Percentiles rank a stretch among this genome's conserved stretches.
These are phyloP conservation scores for Lasiosphaeriaceae sp. DNA, from an alignment of 495 filamentous ascomycete genomes.

Conservation along the genomic window DNA sequence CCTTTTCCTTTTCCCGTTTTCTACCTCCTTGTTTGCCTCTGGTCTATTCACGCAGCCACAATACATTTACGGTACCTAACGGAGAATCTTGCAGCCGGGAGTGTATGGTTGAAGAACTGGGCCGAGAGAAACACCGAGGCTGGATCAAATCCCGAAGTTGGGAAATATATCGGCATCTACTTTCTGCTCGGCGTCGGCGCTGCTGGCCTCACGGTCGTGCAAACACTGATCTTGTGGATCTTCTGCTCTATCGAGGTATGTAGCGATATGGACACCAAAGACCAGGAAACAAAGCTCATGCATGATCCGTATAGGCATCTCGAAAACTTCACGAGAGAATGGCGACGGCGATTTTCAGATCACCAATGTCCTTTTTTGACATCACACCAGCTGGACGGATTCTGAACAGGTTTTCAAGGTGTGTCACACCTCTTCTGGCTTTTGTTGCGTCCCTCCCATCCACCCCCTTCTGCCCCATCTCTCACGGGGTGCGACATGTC, in stretches of 20 bases:
- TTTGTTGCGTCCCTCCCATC: neutral
- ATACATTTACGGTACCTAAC: too few species aligned
- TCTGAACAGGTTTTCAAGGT: constrained; percentile 93
- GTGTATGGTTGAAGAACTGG: constrained; percentile 92
- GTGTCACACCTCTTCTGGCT: constrained; percentile 19
- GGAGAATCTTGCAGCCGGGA: constrained; percentile 48
- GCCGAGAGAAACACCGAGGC: constrained; percentile 68
- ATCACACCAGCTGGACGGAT: constrained; percentile 97
- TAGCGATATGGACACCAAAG: neutral
- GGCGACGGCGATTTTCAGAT: constrained; percentile 96
- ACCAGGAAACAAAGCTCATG: constrained; percentile 11
- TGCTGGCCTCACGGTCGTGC: constrained; percentile 77
- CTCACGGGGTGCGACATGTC: constrained; percentile 14
- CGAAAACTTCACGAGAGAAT: constrained; percentile 96
- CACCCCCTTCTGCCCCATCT: neutral
- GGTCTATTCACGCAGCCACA: neutral
- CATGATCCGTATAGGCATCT: constrained; percentile 58
- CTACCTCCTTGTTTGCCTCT: neutral
- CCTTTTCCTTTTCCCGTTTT: neutral
- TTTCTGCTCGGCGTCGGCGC: constrained; percentile 91
- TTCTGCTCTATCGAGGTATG: constrained; percentile 96
- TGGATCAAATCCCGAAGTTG: constrained; percentile 68
- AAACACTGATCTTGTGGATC: constrained; percentile 96
- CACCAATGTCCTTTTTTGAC: constrained; percentile 98
- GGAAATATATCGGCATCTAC: constrained; percentile 91